Evolutionary conservation across 306 rosid genomes (phyloP).

Genomic region (Canavalia gladiata): DNA sequence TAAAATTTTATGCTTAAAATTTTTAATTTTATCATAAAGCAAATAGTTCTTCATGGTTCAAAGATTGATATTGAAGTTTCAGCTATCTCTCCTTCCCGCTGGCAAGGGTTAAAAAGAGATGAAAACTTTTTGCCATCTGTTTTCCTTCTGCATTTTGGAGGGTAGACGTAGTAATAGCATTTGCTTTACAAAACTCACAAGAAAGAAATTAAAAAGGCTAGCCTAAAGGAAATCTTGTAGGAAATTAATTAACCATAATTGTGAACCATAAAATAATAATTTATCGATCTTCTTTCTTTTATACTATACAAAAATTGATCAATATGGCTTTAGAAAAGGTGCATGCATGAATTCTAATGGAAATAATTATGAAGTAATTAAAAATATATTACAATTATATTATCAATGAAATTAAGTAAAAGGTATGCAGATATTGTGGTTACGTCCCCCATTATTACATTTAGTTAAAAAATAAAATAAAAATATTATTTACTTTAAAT

Average conservation of each 20-base stretch:
- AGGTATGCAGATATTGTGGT: too few species aligned
- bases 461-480: too few species aligned
- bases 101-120: not conserved
- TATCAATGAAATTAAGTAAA: too few species aligned
- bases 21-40: not conserved
- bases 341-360: not conserved
- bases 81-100: not conserved
- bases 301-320: not conserved
- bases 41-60: not conserved
- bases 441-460: too few species aligned
- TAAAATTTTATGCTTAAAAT: not conserved
- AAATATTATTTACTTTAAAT: too few species aligned
- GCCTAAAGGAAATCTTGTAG: not conserved
- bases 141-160: not conserved
- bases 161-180: not conserved
- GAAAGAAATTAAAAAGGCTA: conserved; percentile 27
- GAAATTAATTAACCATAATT: conserved; percentile 9
- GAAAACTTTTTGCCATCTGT: conserved; percentile 36
- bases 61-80: not conserved
- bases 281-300: not conserved
- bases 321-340: not conserved
- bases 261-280: not conserved
- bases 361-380: not conserved
- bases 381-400: too few species aligned
- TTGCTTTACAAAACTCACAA: conserved; percentile 1